Base-by-base conservation (phyloP, 2,329 filamentous ascomycete species). In the Achaetomium macrosporum region DNA sequence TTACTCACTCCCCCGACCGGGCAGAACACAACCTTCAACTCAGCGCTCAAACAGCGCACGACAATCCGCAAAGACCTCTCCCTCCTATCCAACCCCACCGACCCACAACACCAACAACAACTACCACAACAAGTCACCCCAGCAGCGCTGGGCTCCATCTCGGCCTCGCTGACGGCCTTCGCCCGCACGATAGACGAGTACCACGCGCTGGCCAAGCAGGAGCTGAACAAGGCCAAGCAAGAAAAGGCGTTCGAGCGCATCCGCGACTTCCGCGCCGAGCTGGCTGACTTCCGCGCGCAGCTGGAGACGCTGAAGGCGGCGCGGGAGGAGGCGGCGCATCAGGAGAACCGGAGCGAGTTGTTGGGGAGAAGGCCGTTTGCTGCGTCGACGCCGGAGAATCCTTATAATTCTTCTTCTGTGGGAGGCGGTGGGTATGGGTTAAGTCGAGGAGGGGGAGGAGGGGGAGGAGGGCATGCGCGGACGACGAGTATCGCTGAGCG, bases 161-260 rank as follows among this genome's bases (percentile, higher is more conserved):
- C 85, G 5, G 86, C 85, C 33, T 87, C 87, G 8, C 62, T 76
- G 9, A 72, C 73, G 0, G 83, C 90, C 55, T 90, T 99, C 69
- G 82, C 87, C 43, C 89, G 93, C 56, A 95, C 90, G 1, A 79
- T 99, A 59, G 91, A 96, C 72, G 91, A 96, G 67, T 99, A 99
- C 75, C 83, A 87, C 64, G 79, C 81, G 51, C 82, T 95, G 30
- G 87, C 91, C 1, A 88, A 88, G 60, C 88, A 92, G 64, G 93
- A 99, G 70, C 82, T 96, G 31, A 91, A 95, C 52, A 81, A 87
- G 5, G 86, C 88, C 55, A 99, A 97, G 72, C 88, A 95, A 62
- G 86, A 93, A 55, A 96, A 97, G 66, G 93, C 92, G 1, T 77
- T 83, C 59, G 90, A 95, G 66, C 83, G 93, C 42, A 78, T 96